These are phyloP conservation scores for Porphyrellus sp. DNA, from an alignment of 1,284 basidiomycete genomes.

Conservation along the genomic window DNA sequence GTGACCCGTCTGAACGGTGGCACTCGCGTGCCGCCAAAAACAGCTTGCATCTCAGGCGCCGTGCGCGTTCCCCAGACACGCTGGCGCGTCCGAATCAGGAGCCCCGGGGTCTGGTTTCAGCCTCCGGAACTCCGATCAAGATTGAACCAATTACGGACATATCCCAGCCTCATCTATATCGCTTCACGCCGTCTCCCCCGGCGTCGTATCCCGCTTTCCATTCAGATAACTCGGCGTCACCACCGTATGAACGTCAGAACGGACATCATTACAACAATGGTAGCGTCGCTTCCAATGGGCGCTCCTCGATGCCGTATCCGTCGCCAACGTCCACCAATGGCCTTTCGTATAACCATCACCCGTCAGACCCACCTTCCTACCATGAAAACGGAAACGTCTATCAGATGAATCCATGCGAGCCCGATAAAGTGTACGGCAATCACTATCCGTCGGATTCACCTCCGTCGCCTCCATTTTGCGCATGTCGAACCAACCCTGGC, in stretches of 20 bases:
- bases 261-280: constrained; percentile 35
- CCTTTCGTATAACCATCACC: constrained; percentile 34
- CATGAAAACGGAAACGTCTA: constrained; percentile 46
- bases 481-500: constrained; percentile 62
- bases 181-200: constrained; percentile 56
- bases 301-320: constrained; percentile 34
- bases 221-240: constrained; percentile 35
- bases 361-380: constrained; percentile 41
- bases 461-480: constrained; percentile 46
- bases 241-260: constrained; percentile 36
- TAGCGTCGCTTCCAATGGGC: constrained; percentile 30
- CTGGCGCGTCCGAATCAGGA: constrained; percentile 36
- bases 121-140: constrained; percentile 56
- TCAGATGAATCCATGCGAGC: constrained; percentile 44
- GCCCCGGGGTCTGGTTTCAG: constrained; percentile 37
- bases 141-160: constrained; percentile 50
- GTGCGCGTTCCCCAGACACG: constrained; percentile 40
- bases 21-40: constrained; percentile 77
- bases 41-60: constrained; percentile 41
- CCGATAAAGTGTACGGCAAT: constrained; percentile 43
- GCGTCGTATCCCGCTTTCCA: constrained; percentile 40
- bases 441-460: constrained; percentile 41
- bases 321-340: constrained; percentile 37
- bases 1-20: constrained; percentile 77
- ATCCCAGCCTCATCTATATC: constrained; percentile 50